Evolutionary conservation across 2,329 filamentous ascomycete species (phyloP), one percentile per base, ranked within the genome.

Genomic region (Fusarium goolgardi): DNA sequence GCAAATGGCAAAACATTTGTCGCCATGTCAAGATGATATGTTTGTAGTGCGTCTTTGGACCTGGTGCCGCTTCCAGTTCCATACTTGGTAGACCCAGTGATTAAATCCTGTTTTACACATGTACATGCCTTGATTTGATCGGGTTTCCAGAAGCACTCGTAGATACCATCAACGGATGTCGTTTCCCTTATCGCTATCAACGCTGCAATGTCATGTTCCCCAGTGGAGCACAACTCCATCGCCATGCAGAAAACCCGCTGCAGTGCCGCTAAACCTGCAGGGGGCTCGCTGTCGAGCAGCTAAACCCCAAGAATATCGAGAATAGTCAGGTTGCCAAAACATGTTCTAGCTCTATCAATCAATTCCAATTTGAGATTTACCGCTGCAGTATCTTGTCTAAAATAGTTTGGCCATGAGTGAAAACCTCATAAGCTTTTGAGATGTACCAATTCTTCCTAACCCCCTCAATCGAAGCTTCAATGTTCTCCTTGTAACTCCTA

Each of bases 181-280:
- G 46, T 60, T 53, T 13, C 45, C 43, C 51, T 71, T 71, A 69
- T 70, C 69, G 57, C 54, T 71, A 64, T 68, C 56, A 57, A 39
- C 51, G 47, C 23, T 66, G 43, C 31, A 47, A 35, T 50, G 43
- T 32, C 35, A 18, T 54, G 20, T 16, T 27, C 31, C 18, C 31
- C 18, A 52, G 63, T 55, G 43, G 55, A 56, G 56, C 32, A 34
- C 47, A n/a, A 23, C 35, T 35, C 50, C 27, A 47, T 46, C 45
- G 31, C 43, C 32, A 45, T 62, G 65, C 51, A 64, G 63, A 37
- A 9, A 46, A 29, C 51, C 60, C 40, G 55, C 45, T 65, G 32
- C 27, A 46, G 47, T 47, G 52, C 55, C 49, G 39, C 55, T 55
- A 60, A 67, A 40, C 16, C 18, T 59, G 43, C 55, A 56, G 54